Percentiles rank a stretch among this genome's conserved stretches.
Conservation (phyloP, 805 yeast species). For the Starmerella riodocensis region DNA sequence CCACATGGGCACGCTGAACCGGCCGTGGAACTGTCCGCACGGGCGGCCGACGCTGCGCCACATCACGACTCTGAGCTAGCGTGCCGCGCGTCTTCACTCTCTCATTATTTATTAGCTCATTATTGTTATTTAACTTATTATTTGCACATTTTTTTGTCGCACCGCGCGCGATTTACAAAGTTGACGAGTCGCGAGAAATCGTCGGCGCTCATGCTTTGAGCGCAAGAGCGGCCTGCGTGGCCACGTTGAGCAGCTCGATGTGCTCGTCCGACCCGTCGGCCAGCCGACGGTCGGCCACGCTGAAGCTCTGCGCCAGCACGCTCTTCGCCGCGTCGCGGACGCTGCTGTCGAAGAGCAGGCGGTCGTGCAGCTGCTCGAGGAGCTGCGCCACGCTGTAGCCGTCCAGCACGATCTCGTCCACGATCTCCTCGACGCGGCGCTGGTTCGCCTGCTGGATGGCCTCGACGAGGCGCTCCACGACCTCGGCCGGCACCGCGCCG, state of each 20-base stretch:
- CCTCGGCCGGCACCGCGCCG: slow-evolving; percentile 50
- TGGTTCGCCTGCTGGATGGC: slow-evolving; percentile 27
- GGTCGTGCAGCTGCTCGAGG: slow-evolving; percentile 57
- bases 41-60: slow-evolving; percentile 97
- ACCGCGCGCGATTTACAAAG: background rate
- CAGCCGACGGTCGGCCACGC: slow-evolving; percentile 61
- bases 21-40: slow-evolving; percentile 94
- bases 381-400: slow-evolving; percentile 76
- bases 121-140: background rate
- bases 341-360: slow-evolving; percentile 42
- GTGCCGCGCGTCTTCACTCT: background rate
- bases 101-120: background rate
- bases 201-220: slow-evolving; percentile 9
- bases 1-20: slow-evolving; percentile 57
- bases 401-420: slow-evolving; percentile 42
- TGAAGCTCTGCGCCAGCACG: slow-evolving; percentile 47
- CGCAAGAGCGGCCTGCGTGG: slow-evolving; percentile 36
- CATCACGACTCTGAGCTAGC: slow-evolving; percentile 39
- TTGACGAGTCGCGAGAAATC: too few relatives aligned
- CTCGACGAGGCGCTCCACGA: slow-evolving; percentile 33
- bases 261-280: slow-evolving; percentile 85
- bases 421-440: slow-evolving; percentile 25
- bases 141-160: background rate
- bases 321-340: slow-evolving; percentile 46
- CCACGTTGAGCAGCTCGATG: slow-evolving; percentile 58